Evolutionary conservation across 345 rosid species (phyloP), one percentile per base, ranked within the genome.

Genomic region (Leavenworthia alabamica): DNA sequence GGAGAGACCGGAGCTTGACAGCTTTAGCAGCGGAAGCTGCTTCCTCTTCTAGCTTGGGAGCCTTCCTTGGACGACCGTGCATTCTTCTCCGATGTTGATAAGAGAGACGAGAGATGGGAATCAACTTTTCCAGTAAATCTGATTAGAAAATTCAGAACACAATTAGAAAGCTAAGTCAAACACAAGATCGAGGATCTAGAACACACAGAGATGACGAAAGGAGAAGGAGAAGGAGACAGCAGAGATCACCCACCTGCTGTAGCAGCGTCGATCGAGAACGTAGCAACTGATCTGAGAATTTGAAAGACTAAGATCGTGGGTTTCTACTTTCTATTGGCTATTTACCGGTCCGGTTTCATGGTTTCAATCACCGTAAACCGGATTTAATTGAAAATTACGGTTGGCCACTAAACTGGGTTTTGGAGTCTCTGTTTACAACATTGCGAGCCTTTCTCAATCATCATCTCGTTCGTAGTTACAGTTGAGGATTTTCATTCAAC

Each of bases 51-150:
- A 89, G 85, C 45, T 71, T 79, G 12, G 60, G 32, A 19, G 89
- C 73, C 55, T 81, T 84, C 46, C 95, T 86, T 31, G 95, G 91
- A 15, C 84, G 85, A 4, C 97, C 97, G 81, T 92, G 98, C 98
- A 89, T 92, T 72, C 59, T 37, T 55, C 62, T 44, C 68, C 74
- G 60, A 14, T 27, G 49, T 5, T 29, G 7, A 41, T 9, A 4
- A 51, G 49, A 14, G 11, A 27, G 12, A 3, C 23, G 20, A 50
- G 8, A 62, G 51, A n/a, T 28, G 8, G 31, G 45, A 55, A 28
- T 63, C 4, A 19, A 41, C 39, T 63, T 60, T 3, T 3, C 16
- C 42, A 12, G 28, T 53, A 19, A 62, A 49, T 49, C 42, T 51
- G 52, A 52, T 52, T 11, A 28, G 39, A 28, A 13, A 13, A 40